Base-by-base conservation (phyloP, 2,329 filamentous ascomycete species). In the Talaromyces amestolkiae region DNA sequence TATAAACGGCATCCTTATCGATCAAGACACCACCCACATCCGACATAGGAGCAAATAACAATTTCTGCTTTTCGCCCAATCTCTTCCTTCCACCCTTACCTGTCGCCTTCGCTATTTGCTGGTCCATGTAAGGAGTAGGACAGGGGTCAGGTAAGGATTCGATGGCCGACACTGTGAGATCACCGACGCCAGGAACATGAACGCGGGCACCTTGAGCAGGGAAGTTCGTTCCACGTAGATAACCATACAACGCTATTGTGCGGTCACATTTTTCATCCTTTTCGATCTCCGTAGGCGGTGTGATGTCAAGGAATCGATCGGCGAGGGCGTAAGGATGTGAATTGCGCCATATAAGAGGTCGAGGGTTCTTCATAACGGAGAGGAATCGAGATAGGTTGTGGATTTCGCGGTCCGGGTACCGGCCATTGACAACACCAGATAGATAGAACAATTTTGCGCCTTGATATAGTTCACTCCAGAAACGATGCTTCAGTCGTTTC, bases 341-440 rank as follows among this genome's bases (percentile, higher is more conserved):
- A 76, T 99, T 99, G 66, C 96, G 87, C 94, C 95, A 99, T 49
- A 99, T 84, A 35, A 99, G 83, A n/a, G 95, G 95, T 66, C 95
- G 86, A 4, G 96, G 94, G 75, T 97, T 99, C 84, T 99, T 99
- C 96, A 99, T 99, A 70, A 99, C 93, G 22, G 92, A 96, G 70
- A 99, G 84, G 77, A 99, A 99, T 64, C 96, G 88, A 15, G 92
- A 96, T 63, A 99, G 79, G 74, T 99, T 99, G 80, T 98, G 91
- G 17, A 99, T 88, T 79, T 99, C 96, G 69, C 96, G 89, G 77
- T 99, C 95, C 0, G 95, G 96, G 73, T 99, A 99, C 69, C 95
- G 86, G 49, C 95, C 95, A 77, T 99, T 99, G 71, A 98, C 91
- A 41, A 99, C 93, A 73, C 95, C 95, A 1, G 92, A 97, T 5